Percentiles rank a stretch among this genome's conserved stretches.
Conservation (phyloP, 192 early-diverging fungal species). For the Coemansia sp. region DNA sequence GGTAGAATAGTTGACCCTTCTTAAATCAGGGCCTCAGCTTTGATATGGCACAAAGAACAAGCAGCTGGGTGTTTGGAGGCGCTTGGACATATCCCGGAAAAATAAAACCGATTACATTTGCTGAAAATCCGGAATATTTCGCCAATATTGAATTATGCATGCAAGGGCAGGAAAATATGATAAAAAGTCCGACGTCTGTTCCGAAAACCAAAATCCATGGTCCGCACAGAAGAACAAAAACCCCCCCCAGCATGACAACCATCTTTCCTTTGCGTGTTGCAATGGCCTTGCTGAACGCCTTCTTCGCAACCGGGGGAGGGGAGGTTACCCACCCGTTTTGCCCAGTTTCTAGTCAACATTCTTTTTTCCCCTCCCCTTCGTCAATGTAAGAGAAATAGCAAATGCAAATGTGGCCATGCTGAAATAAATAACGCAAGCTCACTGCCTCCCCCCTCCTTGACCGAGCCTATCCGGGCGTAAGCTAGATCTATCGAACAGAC, state of each 20-base stretch:
- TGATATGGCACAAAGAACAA: not conserved
- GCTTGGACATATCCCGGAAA: not conserved
- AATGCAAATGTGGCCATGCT: constrained; percentile 47
- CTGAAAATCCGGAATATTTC: not conserved
- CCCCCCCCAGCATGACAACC: not conserved
- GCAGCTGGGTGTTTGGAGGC: not conserved
- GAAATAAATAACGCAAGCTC: constrained; percentile 36
- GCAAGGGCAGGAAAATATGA: constrained; percentile 6
- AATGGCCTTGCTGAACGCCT: constrained; percentile 12
- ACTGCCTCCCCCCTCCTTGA: not conserved
- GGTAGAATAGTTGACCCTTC: too few relatives aligned
- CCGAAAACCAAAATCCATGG: not conserved
- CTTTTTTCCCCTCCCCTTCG: constrained; percentile 20
- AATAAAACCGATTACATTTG: not conserved
- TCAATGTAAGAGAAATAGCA: constrained; percentile 38
- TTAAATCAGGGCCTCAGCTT: too few relatives aligned
- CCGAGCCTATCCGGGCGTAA: not conserved
- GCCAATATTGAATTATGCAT: not conserved
- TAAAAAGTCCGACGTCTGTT: constrained; percentile 10
- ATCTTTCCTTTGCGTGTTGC: constrained; percentile 1
- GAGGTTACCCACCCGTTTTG: constrained; percentile 12
- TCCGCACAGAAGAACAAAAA: not conserved
- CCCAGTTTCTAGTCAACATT: constrained; percentile 17
- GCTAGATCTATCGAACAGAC: constrained; percentile 1
- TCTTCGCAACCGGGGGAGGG: constrained; percentile 5